phyloP scores from a whole-genome alignment of 202 grass and related monocot species.

The Carex arenaria region DNA sequence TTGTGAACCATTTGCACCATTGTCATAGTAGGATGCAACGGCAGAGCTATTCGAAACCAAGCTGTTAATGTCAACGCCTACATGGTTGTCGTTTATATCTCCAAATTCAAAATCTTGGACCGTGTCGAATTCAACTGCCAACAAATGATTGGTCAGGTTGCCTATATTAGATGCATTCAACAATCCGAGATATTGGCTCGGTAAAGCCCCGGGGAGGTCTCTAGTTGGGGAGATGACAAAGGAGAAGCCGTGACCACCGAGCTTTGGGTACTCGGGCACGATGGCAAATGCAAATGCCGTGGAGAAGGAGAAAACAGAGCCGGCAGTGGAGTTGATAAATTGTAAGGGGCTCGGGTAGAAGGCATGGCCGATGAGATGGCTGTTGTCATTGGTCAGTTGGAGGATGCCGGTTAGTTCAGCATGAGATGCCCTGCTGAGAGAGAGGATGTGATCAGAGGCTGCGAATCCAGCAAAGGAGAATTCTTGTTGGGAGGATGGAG shows the following conservation, averaged over 20 bases:
- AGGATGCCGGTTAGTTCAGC: conserved; percentile 37
- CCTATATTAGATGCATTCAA: conserved; percentile 39
- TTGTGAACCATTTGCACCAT: background rate
- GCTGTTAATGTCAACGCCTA: conserved; percentile 70
- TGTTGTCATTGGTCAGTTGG: conserved; percentile 56
- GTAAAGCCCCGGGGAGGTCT: conserved; percentile 48
- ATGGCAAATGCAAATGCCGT: conserved; percentile 58
- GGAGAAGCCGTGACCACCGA: conserved; percentile 55
- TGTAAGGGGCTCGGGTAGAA: conserved; percentile 16
- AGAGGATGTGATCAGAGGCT: conserved; percentile 17
- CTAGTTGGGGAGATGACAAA: conserved; percentile 44
- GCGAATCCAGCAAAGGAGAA: conserved; percentile 59
- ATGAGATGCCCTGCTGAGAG: conserved; percentile 37
- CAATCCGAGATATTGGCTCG: conserved; percentile 65
- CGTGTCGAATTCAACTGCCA: conserved; percentile 82
- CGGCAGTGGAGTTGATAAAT: conserved; percentile 20
- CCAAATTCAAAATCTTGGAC: conserved; percentile 74
- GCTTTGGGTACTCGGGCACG: conserved; percentile 49
- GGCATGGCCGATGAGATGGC: conserved; percentile 37
- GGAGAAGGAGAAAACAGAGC: conserved; percentile 56
- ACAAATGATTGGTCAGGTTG: conserved; percentile 57
- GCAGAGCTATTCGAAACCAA: conserved; percentile 41
- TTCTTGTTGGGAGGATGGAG: conserved; percentile 33
- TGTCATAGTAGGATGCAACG: conserved; percentile 27
- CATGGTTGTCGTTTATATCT: conserved; percentile 77